A percentile compares a stretch with the other conserved stretches of the same genome.
Conservation (phyloP, 495 filamentous ascomycete genomes). For the Tirmania nivea region DNA sequence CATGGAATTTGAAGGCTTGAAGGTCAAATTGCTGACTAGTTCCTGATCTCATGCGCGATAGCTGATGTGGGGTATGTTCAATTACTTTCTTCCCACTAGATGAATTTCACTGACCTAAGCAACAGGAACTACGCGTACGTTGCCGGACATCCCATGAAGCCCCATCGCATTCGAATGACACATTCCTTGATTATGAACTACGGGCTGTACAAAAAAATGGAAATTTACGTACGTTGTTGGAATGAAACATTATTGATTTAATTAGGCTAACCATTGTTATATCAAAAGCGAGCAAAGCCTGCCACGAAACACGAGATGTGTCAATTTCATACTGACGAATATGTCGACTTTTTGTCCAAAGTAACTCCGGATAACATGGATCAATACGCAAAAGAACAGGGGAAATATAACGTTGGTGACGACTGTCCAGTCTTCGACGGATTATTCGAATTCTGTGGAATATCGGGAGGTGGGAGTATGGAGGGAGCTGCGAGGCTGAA, state of each 20-base stretch:
- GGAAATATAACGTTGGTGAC: slow-evolving; percentile 70
- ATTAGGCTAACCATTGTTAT: slow-evolving; percentile 1
- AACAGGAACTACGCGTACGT: slow-evolving; percentile 59
- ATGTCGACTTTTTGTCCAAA: slow-evolving; percentile 70
- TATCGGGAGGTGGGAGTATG: slow-evolving; percentile 75
- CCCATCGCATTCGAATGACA: slow-evolving; percentile 88
- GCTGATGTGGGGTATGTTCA: too few species aligned
- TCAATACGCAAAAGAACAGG: slow-evolving; percentile 70
- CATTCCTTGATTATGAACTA: slow-evolving; percentile 99
- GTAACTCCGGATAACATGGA: slow-evolving; percentile 99
- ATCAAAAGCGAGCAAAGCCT: slow-evolving; percentile 70
- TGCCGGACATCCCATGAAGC: slow-evolving; percentile 98
- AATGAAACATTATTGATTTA: background rate
- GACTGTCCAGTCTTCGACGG: slow-evolving; percentile 96
- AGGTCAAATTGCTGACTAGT: too few species aligned
- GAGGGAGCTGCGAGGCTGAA: slow-evolving; percentile 81
- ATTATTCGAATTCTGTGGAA: slow-evolving; percentile 78
- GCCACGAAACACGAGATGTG: slow-evolving; percentile 95
- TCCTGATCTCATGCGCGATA: too few species aligned
- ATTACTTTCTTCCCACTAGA: too few species aligned
- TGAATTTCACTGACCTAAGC: too few species aligned
- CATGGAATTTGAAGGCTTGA: too few species aligned
- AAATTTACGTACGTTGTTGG: slow-evolving; percentile 72
- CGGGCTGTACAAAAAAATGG: slow-evolving; percentile 93
- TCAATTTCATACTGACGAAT: slow-evolving; percentile 98